Conservation (phyloP, 1,284 basidiomycete species). For the Entoloma clypeatum region DNA sequence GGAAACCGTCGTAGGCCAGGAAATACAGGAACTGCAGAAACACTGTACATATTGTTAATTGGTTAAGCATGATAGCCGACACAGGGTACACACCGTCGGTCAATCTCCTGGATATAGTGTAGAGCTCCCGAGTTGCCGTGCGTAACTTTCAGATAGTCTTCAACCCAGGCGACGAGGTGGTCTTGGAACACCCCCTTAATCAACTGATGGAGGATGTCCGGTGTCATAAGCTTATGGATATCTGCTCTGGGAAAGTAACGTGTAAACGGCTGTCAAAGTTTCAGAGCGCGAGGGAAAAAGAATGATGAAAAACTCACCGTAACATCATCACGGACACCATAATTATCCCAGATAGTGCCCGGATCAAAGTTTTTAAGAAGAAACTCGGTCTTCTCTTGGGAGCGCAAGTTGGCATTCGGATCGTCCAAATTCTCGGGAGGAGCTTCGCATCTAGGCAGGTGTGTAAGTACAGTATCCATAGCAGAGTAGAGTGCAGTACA, state of each 20-base stretch:
- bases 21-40: conserved; percentile 21
- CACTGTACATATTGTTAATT: conserved; percentile 11
- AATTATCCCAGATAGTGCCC: conserved; percentile 17
- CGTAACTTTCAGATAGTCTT: conserved; percentile 19
- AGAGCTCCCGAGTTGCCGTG: conserved; percentile 15
- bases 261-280: conserved; percentile 28
- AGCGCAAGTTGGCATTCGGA: conserved; percentile 5
- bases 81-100: conserved; percentile 18
- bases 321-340: conserved; percentile 10
- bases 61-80: background rate
- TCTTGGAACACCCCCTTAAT: conserved; percentile 34
- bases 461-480: conserved; percentile 22
- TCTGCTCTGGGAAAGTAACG: conserved; percentile 24
- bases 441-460: conserved; percentile 18
- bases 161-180: conserved; percentile 30
- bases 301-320: background rate
- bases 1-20: conserved; percentile 24
- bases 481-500: conserved; percentile 26
- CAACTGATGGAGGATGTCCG: no score
- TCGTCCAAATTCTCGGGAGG: conserved; percentile 13
- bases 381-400: conserved; percentile 11
- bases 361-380: conserved; percentile 10
- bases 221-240: conserved; percentile 26
- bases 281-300: background rate
- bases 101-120: conserved; percentile 22